Evolutionary conservation across 257 asterid genomes (phyloP).

Genomic region (Solanum arcanum): DNA sequence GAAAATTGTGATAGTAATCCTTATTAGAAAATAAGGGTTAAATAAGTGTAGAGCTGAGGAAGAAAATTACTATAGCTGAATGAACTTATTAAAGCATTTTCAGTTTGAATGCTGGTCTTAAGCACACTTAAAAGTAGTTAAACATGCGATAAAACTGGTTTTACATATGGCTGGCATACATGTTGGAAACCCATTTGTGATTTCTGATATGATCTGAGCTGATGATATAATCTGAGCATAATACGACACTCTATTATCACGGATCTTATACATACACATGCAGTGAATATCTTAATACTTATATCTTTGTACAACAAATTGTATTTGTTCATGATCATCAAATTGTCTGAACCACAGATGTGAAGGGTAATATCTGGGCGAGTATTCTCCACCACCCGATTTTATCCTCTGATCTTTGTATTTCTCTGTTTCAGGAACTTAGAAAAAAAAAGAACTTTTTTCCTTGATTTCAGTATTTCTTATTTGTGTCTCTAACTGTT

Average conservation of each 20-base stretch:
- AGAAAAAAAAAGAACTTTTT: background rate
- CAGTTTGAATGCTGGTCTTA: background rate
- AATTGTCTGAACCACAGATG: background rate
- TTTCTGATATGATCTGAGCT: background rate
- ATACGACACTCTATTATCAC: background rate
- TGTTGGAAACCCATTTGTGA: background rate
- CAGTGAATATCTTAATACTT: background rate
- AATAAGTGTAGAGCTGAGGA: background rate
- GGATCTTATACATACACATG: background rate
- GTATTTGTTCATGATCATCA: background rate
- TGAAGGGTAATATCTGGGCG: background rate
- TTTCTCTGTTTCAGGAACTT: background rate
- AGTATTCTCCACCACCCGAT: background rate
- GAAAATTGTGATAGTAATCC: background rate
- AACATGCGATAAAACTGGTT: background rate
- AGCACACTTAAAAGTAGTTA: background rate
- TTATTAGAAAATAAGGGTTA: too few relatives aligned
- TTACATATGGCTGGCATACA: background rate
- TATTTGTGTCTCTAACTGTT: background rate
- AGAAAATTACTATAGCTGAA: background rate
- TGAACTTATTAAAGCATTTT: background rate
- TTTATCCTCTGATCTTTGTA: background rate
- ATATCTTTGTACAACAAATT: background rate
- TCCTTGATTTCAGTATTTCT: background rate
- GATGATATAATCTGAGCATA: background rate